phyloP scores from a whole-genome alignment of 2,329 filamentous ascomycete genomes.

The Grosmannia clavigera region DNA sequence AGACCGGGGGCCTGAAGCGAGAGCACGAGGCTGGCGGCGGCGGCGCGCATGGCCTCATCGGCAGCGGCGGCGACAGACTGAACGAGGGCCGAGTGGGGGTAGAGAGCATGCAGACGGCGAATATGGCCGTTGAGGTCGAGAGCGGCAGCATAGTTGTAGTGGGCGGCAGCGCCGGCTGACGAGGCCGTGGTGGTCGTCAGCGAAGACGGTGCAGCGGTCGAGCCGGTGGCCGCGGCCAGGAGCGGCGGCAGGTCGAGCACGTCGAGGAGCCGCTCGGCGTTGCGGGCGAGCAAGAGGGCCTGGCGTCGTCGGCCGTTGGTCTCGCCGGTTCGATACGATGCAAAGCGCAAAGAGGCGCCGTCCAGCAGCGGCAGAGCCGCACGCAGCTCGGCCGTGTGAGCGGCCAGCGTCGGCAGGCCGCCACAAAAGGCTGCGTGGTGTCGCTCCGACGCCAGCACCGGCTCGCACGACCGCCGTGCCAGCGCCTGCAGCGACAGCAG shows the following conservation, averaged over 20 bases:
- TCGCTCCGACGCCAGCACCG: conserved; percentile 68
- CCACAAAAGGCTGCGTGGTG: conserved; percentile 61
- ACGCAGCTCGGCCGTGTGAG: conserved; percentile 53
- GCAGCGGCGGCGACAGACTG: conserved; percentile 62
- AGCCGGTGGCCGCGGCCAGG: conserved; percentile 63
- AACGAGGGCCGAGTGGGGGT: conserved; percentile 67
- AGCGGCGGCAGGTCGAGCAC: conserved; percentile 82
- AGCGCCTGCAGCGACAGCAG: conserved; percentile 75
- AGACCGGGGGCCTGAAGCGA: conserved; percentile 66
- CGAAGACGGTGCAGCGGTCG: neutral
- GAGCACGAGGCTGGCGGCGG: conserved; percentile 72
- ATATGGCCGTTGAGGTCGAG: conserved; percentile 92
- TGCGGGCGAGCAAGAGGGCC: conserved; percentile 69
- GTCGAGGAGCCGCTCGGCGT: conserved; percentile 80
- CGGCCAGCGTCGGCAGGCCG: conserved; percentile 59
- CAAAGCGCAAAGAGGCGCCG: conserved; percentile 65
- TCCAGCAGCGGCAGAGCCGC: conserved; percentile 69
- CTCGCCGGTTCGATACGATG: conserved; percentile 34
- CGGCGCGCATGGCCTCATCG: conserved; percentile 75
- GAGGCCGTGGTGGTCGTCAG: conserved; percentile 14
- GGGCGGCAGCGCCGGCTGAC: conserved; percentile 17
- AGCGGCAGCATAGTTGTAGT: conserved; percentile 74
- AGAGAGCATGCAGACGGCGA: conserved; percentile 69
- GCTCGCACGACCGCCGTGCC: conserved; percentile 78
- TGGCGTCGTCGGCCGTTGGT: conserved; percentile 60